Evolutionary conservation across 2,329 filamentous ascomycete species (phyloP).

Genomic region (Reticulascus tulasneorum): DNA sequence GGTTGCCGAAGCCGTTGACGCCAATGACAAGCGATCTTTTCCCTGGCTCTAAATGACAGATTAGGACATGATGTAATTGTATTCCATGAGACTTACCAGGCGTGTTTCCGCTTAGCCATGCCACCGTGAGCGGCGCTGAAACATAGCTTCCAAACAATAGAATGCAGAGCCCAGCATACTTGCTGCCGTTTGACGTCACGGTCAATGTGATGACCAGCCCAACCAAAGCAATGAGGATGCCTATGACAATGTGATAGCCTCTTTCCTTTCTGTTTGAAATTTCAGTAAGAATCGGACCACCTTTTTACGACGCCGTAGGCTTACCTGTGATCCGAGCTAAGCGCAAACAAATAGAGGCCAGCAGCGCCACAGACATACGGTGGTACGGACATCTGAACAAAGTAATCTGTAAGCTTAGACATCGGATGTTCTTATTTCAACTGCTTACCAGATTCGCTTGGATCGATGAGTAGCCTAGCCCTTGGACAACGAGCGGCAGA

Average conservation of each 20-base stretch:
- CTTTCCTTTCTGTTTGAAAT: slow-evolving; percentile 17
- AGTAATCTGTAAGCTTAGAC: too few relatives aligned
- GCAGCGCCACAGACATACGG: slow-evolving; percentile 25
- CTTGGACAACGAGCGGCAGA: slow-evolving; percentile 27
- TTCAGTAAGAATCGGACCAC: background rate
- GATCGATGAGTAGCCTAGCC: slow-evolving; percentile 21
- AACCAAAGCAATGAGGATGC: slow-evolving; percentile 20
- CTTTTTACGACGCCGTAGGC: background rate
- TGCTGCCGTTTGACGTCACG: slow-evolving; percentile 12
- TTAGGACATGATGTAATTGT: background rate
- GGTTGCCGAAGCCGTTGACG: slow-evolving; percentile 29
- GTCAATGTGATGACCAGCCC: slow-evolving; percentile 22
- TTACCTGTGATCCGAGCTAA: slow-evolving; percentile 21
- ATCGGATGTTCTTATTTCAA: too few relatives aligned
- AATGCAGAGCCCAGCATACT: slow-evolving; percentile 25
- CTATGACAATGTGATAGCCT: slow-evolving; percentile 25
- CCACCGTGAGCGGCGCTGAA: slow-evolving; percentile 25
- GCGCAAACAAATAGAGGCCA: slow-evolving; percentile 23
- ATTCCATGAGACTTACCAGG: slow-evolving; percentile 4
- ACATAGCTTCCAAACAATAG: slow-evolving; percentile 26
- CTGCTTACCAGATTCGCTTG: slow-evolving; percentile 20
- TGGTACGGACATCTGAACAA: slow-evolving; percentile 24
- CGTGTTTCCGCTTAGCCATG: slow-evolving; percentile 29
- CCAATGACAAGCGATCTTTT: slow-evolving; percentile 28
- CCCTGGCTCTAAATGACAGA: slow-evolving; percentile 17